These are phyloP conservation scores for Hyphodiscus sp. DNA, from an alignment of 2,329 filamentous ascomycete species.

Conservation along the genomic window DNA sequence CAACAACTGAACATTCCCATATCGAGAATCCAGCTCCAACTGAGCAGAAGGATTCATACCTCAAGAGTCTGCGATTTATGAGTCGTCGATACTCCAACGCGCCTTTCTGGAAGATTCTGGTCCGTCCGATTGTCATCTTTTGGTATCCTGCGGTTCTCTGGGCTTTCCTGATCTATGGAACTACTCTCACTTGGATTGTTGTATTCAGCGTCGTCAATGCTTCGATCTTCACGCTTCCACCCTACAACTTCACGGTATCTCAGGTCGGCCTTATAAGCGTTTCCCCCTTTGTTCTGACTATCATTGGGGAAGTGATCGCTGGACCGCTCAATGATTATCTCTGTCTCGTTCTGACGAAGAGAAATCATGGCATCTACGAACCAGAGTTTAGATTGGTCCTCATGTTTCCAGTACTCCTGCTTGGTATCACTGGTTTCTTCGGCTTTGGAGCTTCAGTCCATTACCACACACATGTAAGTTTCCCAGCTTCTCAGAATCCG, in stretches of 20 bases:
- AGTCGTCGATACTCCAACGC: constrained; percentile 30
- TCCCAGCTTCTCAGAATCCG: too few relatives aligned
- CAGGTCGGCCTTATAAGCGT: constrained; percentile 44
- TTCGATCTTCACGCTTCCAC: constrained; percentile 28
- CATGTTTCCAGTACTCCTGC: constrained; percentile 28
- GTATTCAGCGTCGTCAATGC: constrained; percentile 43
- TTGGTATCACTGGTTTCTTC: constrained; percentile 17
- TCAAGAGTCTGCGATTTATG: constrained; percentile 24
- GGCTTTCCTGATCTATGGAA: constrained; percentile 37
- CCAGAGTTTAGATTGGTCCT: constrained; percentile 43
- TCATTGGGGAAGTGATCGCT: constrained; percentile 38
- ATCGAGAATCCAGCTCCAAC: background rate
- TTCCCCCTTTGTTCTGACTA: constrained; percentile 41
- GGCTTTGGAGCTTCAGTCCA: constrained; percentile 19
- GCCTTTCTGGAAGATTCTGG: constrained; percentile 31
- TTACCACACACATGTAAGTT: constrained; percentile 9
- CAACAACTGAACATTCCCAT: constrained; percentile 1
- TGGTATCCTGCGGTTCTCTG: constrained; percentile 33
- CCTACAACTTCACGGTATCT: constrained; percentile 40
- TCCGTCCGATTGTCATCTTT: constrained; percentile 31
- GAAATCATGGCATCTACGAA: constrained; percentile 30
- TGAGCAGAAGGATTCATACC: constrained; percentile 27
- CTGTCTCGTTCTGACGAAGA: constrained; percentile 20
- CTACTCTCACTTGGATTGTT: constrained; percentile 34
- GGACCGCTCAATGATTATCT: constrained; percentile 36